Evolutionary conservation across 2,329 filamentous ascomycete genomes (phyloP).

Genomic region (Colletotrichum cuscutae): DNA sequence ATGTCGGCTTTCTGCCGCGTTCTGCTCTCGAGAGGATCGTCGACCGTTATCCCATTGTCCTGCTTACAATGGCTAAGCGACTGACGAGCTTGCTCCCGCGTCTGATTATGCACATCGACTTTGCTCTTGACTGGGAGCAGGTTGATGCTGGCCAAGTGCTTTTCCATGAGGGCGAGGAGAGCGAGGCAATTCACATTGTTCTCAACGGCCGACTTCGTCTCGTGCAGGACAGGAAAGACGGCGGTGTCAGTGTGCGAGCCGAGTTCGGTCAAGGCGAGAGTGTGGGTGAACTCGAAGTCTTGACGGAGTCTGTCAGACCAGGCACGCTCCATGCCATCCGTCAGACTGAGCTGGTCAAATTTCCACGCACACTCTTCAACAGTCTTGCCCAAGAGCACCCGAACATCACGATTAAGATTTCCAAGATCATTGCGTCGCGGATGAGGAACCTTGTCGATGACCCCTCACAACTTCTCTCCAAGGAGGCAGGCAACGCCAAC

Average conservation of each 20-base stretch:
- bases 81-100: slow-evolving; percentile 89
- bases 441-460: slow-evolving; percentile 92
- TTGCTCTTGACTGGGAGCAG: slow-evolving; percentile 97
- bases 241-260: slow-evolving; percentile 85
- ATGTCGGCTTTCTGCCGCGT: slow-evolving; percentile 92
- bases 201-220: slow-evolving; percentile 90
- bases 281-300: slow-evolving; percentile 94
- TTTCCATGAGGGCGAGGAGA: slow-evolving; percentile 93
- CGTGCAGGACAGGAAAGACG: slow-evolving; percentile 83
- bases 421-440: slow-evolving; percentile 95
- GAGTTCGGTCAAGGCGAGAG: slow-evolving; percentile 98
- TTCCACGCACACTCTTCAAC: slow-evolving; percentile 96
- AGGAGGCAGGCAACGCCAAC: slow-evolving; percentile 68
- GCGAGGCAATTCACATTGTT: slow-evolving; percentile 98
- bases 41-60: slow-evolving; percentile 89
- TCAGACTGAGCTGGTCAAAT: slow-evolving; percentile 95
- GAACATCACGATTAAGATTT: slow-evolving; percentile 98
- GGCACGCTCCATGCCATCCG: slow-evolving; percentile 95
- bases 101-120: slow-evolving; percentile 95
- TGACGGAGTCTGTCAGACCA: slow-evolving; percentile 92
- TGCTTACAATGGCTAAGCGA: slow-evolving; percentile 95
- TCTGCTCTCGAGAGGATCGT: slow-evolving; percentile 90
- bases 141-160: slow-evolving; percentile 95
- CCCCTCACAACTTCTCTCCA: slow-evolving; percentile 73
- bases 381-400: slow-evolving; percentile 97